Base-by-base conservation (phyloP, 495 filamentous ascomycete species). In the Evansstolkia leycettana region DNA sequence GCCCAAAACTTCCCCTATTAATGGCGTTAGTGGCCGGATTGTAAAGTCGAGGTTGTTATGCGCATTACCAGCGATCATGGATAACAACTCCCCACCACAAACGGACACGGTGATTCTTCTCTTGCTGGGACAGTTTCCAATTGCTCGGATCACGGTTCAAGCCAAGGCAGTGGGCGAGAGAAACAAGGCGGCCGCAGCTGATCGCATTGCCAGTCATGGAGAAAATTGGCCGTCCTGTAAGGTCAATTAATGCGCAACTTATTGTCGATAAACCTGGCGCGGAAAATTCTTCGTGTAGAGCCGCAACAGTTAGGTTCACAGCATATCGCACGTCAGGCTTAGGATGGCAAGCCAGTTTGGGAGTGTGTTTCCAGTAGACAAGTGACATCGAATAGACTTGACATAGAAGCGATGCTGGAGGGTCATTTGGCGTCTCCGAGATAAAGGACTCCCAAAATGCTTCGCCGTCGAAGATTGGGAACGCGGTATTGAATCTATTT, bases 1-100 rank as follows among this genome's bases (percentile, higher is more conserved):
- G 65, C 17, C 64, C 63, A 36, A 66, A 64, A 41, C 68, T 72
- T 46, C 66, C 63, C 67, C 65, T 67, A 39, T 33, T 27, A 5
- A 14, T 20, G 11, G 17, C 13, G 20, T 34, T 28, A 17, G 28
- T 28, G 19, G 42, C 38, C 34, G 28, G 23, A 18, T 0, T 26
- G 31, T 15, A 30, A 36, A 13, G 33, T 13, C 33, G 19, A 11
- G 7, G 8, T 7, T 6, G 17, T 27, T 11, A 18, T 27, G 23
- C 16, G 26, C 9, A 52, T 47, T 49, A 66, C 63, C 68, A 72
- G 24, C 63, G 60, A 53, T 72, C 68, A 39, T 72, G 66, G 18
- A 72, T 69, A 0, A 72, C 57, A 15, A 72, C 57, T 9, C 61
- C 64, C 68, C 68, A 72, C 68, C 68, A 72, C 9, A 70, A 47